These are phyloP conservation scores for Pythium phragmiticola DNA, from an alignment of 352 stramenopile species.

Conservation along the genomic window DNA sequence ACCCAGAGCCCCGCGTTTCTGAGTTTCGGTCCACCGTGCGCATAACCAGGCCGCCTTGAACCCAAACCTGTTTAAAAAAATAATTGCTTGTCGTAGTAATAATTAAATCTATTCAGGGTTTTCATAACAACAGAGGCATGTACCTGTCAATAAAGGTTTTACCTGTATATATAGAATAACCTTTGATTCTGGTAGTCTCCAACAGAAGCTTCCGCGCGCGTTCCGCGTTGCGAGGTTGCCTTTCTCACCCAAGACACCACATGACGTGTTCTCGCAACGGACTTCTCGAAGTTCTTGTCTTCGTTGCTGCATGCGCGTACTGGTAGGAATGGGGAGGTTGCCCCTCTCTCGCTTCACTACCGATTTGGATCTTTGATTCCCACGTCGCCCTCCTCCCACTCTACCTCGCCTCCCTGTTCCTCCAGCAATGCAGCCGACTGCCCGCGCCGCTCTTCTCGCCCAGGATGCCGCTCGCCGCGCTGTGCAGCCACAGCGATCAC, in stretches of 20 bases:
- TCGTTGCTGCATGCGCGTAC: background rate
- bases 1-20: slow-evolving; percentile 24
- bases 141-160: background rate
- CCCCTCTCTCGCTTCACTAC: slow-evolving; percentile 5
- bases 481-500: background rate
- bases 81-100: background rate
- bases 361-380: slow-evolving; percentile 24
- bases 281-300: slow-evolving; percentile 24
- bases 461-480: slow-evolving; percentile 2
- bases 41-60: slow-evolving; percentile 9
- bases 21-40: slow-evolving; percentile 17
- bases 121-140: background rate
- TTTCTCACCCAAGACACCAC: slow-evolving; percentile 18
- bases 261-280: slow-evolving; percentile 25
- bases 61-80: slow-evolving; percentile 10
- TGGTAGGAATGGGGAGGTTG: background rate
- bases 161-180: background rate
- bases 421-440: slow-evolving; percentile 22
- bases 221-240: slow-evolving; percentile 14
- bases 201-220: slow-evolving; percentile 29
- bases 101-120: background rate
- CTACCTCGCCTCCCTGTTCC: slow-evolving; percentile 10
- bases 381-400: slow-evolving; percentile 4
- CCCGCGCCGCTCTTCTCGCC: slow-evolving; percentile 11
- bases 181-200: slow-evolving; percentile 9